Conservation (phyloP, 371 early-diverging fungal species). For the Phascolomyces articulosus region DNA sequence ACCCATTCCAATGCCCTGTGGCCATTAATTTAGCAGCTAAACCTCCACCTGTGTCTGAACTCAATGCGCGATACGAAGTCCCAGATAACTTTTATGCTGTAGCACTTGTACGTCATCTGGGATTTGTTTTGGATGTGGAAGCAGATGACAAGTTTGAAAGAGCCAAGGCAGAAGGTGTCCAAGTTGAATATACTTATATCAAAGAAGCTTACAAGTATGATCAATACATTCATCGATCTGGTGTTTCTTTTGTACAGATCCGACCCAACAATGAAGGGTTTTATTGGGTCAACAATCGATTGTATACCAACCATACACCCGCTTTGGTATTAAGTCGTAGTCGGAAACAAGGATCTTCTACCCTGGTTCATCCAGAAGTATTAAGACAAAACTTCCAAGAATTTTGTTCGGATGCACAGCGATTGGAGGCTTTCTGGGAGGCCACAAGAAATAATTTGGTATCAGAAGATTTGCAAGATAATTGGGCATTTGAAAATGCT, state of each 20-base stretch:
- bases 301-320: slow-evolving; percentile 74
- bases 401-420: slow-evolving; percentile 52
- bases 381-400: slow-evolving; percentile 59
- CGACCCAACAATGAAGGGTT: slow-evolving; percentile 75
- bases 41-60: slow-evolving; percentile 65
- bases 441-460: slow-evolving; percentile 41
- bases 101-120: slow-evolving; percentile 80
- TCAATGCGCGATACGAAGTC: slow-evolving; percentile 50
- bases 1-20: slow-evolving; percentile 90
- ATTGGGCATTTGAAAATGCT: slow-evolving; percentile 47
- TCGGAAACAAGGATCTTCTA: slow-evolving; percentile 26
- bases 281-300: slow-evolving; percentile 89
- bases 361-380: slow-evolving; percentile 53
- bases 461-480: slow-evolving; percentile 17
- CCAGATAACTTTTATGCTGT: slow-evolving; percentile 80
- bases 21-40: slow-evolving; percentile 64
- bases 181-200: slow-evolving; percentile 72
- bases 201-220: slow-evolving; percentile 74
- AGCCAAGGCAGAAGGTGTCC: slow-evolving; percentile 47
- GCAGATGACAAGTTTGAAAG: slow-evolving; percentile 70
- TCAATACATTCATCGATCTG: slow-evolving; percentile 92
- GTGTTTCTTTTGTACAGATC: slow-evolving; percentile 92
- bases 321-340: slow-evolving; percentile 39
- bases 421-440: slow-evolving; percentile 67
- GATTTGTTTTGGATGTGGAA: slow-evolving; percentile 95